Evolutionary conservation across 805 yeast species (phyloP).

Genomic region (Saccharomycopsis sp.): DNA sequence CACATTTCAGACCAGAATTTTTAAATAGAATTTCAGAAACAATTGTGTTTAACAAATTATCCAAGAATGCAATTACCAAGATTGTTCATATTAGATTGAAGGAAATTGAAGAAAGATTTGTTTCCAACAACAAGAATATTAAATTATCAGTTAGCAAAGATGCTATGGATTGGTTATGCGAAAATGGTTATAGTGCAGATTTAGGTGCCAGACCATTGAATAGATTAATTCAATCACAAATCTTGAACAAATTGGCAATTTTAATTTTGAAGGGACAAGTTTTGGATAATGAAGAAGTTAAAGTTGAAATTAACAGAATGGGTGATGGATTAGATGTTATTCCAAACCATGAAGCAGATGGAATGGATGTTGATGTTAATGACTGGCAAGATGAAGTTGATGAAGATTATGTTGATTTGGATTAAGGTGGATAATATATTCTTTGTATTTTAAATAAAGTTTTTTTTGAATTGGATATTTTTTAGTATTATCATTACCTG

Average conservation of each 20-base stretch:
- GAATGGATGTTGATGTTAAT: slow-evolving; percentile 48
- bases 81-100: slow-evolving; percentile 78
- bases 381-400: slow-evolving; percentile 57
- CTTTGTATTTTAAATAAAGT: not conserved
- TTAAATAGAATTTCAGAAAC: slow-evolving; percentile 91
- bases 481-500: too few species aligned
- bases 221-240: slow-evolving; percentile 82
- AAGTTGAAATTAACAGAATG: slow-evolving; percentile 43
- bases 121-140: slow-evolving; percentile 72
- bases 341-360: slow-evolving; percentile 74
- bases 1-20: slow-evolving; percentile 96
- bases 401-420: slow-evolving; percentile 38
- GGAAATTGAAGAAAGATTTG: slow-evolving; percentile 84
- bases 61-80: slow-evolving; percentile 85
- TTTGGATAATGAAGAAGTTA: slow-evolving; percentile 80
- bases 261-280: slow-evolving; percentile 81
- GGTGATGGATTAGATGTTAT: slow-evolving; percentile 67
- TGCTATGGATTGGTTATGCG: slow-evolving; percentile 77
- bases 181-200: slow-evolving; percentile 84
- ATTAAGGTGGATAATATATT: slow-evolving; percentile 11
- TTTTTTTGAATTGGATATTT: not conserved
- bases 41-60: slow-evolving; percentile 86
- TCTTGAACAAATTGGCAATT: slow-evolving; percentile 85
- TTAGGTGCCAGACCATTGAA: slow-evolving; percentile 96
- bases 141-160: slow-evolving; percentile 63